These are phyloP conservation scores for Kwoniella sp. DNA, from an alignment of 768 basidiomycete species.

Conservation along the genomic window DNA sequence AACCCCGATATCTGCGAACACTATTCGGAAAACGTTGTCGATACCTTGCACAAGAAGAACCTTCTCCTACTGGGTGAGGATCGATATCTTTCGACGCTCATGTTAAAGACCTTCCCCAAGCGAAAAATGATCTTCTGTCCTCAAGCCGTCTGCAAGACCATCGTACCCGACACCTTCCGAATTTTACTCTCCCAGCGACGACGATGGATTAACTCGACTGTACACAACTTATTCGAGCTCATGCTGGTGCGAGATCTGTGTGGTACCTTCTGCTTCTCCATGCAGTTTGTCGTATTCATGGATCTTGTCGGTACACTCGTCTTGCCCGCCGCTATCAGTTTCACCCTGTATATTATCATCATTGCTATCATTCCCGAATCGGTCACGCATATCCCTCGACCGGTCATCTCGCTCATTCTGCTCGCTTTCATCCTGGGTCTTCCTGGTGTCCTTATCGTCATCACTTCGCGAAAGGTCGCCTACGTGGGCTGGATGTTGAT, in stretches of 20 bases:
- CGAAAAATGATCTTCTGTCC: constrained; percentile 99
- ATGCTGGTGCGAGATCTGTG: constrained; percentile 95
- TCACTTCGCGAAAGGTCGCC: constrained; percentile 89
- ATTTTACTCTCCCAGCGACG: constrained; percentile 93
- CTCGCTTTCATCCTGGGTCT: constrained; percentile 94
- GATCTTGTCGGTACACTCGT: constrained; percentile 95
- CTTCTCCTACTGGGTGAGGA: constrained; percentile 94
- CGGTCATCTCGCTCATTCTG: constrained; percentile 78
- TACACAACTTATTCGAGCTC: constrained; percentile 95
- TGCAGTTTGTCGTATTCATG: constrained; percentile 99
- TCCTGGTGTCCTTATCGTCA: constrained; percentile 90
- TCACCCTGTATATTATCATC: constrained; percentile 92
- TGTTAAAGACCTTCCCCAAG: constrained; percentile 99
- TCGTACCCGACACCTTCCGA: constrained; percentile 94
- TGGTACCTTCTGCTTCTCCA: constrained; percentile 99
- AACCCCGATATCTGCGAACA: constrained; percentile 99
- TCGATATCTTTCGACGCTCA: constrained; percentile 95
- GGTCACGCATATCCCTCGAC: constrained; percentile 63
- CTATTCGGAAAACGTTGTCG: constrained; percentile 98
- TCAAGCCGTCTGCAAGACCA: constrained; percentile 97
- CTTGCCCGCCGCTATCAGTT: constrained; percentile 93
- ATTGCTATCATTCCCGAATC: constrained; percentile 76
- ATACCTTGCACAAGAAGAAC: constrained; percentile 99
- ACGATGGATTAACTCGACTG: constrained; percentile 99
- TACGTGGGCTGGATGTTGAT: constrained; percentile 98